Evolutionary conservation across 2,329 filamentous ascomycete species (phyloP).

Genomic region (Saccharata proteae): DNA sequence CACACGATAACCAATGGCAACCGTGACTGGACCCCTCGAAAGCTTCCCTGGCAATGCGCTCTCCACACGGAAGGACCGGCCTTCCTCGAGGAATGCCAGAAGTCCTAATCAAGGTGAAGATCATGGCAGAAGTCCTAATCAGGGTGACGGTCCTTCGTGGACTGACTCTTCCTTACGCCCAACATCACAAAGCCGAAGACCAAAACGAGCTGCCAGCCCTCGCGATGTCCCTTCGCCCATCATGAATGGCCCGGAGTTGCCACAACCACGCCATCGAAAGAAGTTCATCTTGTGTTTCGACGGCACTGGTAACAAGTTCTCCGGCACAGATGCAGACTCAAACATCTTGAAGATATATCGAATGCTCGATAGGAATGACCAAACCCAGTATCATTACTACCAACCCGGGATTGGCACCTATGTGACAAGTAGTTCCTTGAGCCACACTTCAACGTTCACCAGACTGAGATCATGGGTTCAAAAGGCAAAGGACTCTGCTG

Average conservation of each 20-base stretch:
- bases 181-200: no score
- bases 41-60: no score
- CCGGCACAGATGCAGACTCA: slow-evolving; percentile 12
- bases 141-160: no score
- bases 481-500: slow-evolving; percentile 66
- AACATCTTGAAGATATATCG: slow-evolving; percentile 15
- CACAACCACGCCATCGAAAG: slow-evolving; percentile 35
- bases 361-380: slow-evolving; percentile 11
- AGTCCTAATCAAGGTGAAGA: no score
- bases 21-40: no score
- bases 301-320: slow-evolving; percentile 14
- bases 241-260: slow-evolving; percentile 41
- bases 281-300: slow-evolving; percentile 40
- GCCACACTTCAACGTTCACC: slow-evolving; percentile 43
- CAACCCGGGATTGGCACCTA: slow-evolving; percentile 58
- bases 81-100: no score
- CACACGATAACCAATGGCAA: no score
- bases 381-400: slow-evolving; percentile 13
- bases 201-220: no score
- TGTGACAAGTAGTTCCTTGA: slow-evolving; percentile 47
- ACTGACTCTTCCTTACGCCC: no score
- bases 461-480: slow-evolving; percentile 54
- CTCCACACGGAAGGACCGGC: no score
- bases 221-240: not conserved
- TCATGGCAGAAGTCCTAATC: no score